phyloP scores from a whole-genome alignment of 768 basidiomycete genomes.

The Tylopilus felleus region DNA sequence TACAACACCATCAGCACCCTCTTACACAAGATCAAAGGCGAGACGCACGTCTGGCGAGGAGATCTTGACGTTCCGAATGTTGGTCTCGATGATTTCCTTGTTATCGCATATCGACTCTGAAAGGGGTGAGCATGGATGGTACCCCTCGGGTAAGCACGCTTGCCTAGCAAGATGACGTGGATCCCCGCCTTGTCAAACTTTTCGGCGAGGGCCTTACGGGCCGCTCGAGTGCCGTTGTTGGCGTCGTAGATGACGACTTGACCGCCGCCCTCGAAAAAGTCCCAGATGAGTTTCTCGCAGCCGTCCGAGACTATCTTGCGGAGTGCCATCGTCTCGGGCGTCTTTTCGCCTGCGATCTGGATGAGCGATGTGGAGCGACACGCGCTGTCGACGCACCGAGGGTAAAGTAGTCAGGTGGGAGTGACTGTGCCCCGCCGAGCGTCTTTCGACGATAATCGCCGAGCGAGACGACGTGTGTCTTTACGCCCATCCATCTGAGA shows the following conservation, averaged over 20 bases:
- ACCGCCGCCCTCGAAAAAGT: conserved; percentile 82
- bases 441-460: conserved; percentile 93
- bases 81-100: conserved; percentile 87
- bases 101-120: conserved; percentile 90
- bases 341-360: conserved; percentile 62
- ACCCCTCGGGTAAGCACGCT: conserved; percentile 12
- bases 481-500: conserved; percentile 96
- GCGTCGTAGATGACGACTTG: conserved; percentile 99
- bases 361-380: not conserved
- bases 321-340: conserved; percentile 73
- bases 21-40: not conserved
- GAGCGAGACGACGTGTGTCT: conserved; percentile 90
- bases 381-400: conserved; percentile 46
- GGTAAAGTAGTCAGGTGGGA: conserved; percentile 92
- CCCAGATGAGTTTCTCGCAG: conserved; percentile 87
- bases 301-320: conserved; percentile 71
- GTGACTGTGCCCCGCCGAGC: conserved; percentile 80
- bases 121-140: conserved; percentile 5
- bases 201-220: conserved; percentile 69
- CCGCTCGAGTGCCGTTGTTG: conserved; percentile 78
- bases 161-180: conserved; percentile 93
- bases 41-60: conserved; percentile 90
- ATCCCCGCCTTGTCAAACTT: conserved; percentile 84
- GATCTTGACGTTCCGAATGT: conserved; percentile 96
- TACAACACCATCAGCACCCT: conserved; percentile 30